phyloP scores from a whole-genome alignment of 2,329 filamentous ascomycete species.

The Onygenales sp. region DNA sequence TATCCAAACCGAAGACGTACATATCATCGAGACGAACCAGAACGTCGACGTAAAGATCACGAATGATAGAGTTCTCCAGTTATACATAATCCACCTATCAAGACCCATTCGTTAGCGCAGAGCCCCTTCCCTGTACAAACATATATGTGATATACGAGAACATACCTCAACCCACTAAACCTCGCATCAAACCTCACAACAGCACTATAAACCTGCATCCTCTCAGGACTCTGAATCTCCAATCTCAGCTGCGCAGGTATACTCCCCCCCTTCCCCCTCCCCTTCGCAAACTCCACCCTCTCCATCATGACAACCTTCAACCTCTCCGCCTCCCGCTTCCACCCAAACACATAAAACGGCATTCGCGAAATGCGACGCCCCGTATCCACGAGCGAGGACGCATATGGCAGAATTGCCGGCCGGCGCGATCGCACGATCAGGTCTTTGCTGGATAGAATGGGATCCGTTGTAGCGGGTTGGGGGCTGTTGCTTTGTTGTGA shows the following conservation, averaged over 20 bases:
- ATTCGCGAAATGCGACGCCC: slow-evolving; percentile 54
- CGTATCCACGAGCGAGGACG: slow-evolving; percentile 57
- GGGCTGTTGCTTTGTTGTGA: slow-evolving; percentile 29
- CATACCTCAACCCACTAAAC: slow-evolving; percentile 59
- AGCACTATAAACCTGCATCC: slow-evolving; percentile 67
- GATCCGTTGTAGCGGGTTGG: slow-evolving; percentile 10
- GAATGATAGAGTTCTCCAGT: slow-evolving; percentile 63
- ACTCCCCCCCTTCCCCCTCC: slow-evolving; percentile 39
- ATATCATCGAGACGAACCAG: slow-evolving; percentile 65
- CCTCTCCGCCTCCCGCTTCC: slow-evolving; percentile 52
- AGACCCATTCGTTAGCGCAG: not conserved
- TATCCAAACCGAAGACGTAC: slow-evolving; percentile 57
- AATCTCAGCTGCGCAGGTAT: slow-evolving; percentile 47
- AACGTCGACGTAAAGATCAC: slow-evolving; percentile 60
- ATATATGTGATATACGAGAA: not conserved
- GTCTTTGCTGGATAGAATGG: not conserved
- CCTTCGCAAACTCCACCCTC: slow-evolving; percentile 53
- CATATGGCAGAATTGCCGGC: slow-evolving; percentile 70
- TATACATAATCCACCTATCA: slow-evolving; percentile 71
- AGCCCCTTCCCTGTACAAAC: not conserved
- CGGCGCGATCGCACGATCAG: slow-evolving; percentile 58
- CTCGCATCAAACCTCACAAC: slow-evolving; percentile 62
- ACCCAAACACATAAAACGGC: slow-evolving; percentile 60
- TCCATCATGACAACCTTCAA: slow-evolving; percentile 67
- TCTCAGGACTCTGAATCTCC: slow-evolving; percentile 60